Evolutionary conservation across 2,329 filamentous ascomycete species (phyloP), one percentile per base, ranked within the genome.

Genomic region (Colletotrichum camelliae): DNA sequence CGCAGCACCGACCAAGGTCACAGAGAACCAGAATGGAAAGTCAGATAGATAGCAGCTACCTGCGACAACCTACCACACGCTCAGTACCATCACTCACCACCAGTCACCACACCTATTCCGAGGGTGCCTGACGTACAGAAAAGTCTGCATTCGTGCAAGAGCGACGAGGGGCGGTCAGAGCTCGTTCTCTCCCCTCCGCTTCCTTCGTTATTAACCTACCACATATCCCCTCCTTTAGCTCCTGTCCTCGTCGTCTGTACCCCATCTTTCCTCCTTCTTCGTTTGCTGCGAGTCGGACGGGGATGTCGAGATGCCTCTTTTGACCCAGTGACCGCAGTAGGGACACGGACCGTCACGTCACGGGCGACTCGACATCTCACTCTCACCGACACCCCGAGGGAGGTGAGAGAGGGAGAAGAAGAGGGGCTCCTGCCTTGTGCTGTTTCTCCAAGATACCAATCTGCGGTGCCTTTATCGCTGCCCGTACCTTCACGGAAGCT

Each of bases 101-200:
- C 27, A 24, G 48, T 24, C 55, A 61, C 33, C 55, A 55, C n/a
- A 48, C 43, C 43, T 48, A 48, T 48, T 48, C 18, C n/a, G n/a
- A 48, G 7, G 43, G 43, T 48, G 43, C 43, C 43, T 48, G 43
- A 21, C 43, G 43, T 21, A 29, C 64, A 57, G 35, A 72, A 72
- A 67, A 75, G n/a, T 67, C 72, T 67, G 62, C n/a, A 24, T 66
- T 52, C 43, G 62, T 72, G 62, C 61, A 62, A 62, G 69, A 72
- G 58, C 43, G 43, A 48, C 9, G 43, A 48, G 73, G 68, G 73
- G 73, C 73, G 73, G 73, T 73, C 73, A 73, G 73, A 65, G 69
- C 62, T 69, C 43, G 43, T 48, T n/a, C 43, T 43, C 33, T 43
- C 24, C 24, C 21, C 61, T 61, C 31, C 69, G 55, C 27, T 67